A percentile compares a stretch with the other conserved stretches of the same genome.
These are phyloP conservation scores for Penicillium sp. DNA, from an alignment of 2,329 filamentous ascomycete genomes.

Conservation along the genomic window DNA sequence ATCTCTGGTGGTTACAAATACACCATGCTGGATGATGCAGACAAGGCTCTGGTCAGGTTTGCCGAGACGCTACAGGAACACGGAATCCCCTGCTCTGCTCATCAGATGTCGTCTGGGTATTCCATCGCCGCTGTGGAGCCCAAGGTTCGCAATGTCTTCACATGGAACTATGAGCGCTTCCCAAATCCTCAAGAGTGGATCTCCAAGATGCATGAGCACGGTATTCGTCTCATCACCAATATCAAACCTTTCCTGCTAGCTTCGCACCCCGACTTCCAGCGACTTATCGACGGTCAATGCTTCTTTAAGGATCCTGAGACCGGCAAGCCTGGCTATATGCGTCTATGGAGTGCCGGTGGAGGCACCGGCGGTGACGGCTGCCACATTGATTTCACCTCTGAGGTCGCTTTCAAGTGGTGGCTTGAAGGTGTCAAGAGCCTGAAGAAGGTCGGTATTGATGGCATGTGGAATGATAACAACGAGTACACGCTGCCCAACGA, in stretches of 20 bases:
- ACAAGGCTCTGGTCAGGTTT: constrained; percentile 62
- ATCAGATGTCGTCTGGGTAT: constrained; percentile 73
- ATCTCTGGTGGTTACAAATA: constrained; percentile 68
- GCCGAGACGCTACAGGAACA: constrained; percentile 62
- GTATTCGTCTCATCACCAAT: constrained; percentile 69
- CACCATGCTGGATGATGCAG: constrained; percentile 58
- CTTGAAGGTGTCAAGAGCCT: constrained; percentile 66
- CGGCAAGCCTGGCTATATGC: constrained; percentile 56
- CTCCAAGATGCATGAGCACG: constrained; percentile 61
- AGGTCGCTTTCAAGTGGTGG: constrained; percentile 70
- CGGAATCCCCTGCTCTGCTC: constrained; percentile 69
- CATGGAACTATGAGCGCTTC: constrained; percentile 71
- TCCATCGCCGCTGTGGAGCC: constrained; percentile 67
- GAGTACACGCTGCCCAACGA: constrained; percentile 70
- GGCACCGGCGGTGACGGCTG: constrained; percentile 69
- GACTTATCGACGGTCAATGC: constrained; percentile 59
- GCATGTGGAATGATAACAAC: constrained; percentile 80
- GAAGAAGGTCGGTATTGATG: constrained; percentile 66
- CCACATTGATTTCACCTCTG: constrained; percentile 72
- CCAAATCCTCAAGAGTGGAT: constrained; percentile 67
- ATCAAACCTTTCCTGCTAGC: constrained; percentile 72
- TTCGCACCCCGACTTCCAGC: constrained; percentile 67
- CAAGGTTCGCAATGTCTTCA: constrained; percentile 70
- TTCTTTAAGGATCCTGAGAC: constrained; percentile 65
- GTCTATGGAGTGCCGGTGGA: constrained; percentile 72